Base-by-base conservation (phyloP, 495 filamentous ascomycete genomes). In the Aspergillus indologenus region DNA sequence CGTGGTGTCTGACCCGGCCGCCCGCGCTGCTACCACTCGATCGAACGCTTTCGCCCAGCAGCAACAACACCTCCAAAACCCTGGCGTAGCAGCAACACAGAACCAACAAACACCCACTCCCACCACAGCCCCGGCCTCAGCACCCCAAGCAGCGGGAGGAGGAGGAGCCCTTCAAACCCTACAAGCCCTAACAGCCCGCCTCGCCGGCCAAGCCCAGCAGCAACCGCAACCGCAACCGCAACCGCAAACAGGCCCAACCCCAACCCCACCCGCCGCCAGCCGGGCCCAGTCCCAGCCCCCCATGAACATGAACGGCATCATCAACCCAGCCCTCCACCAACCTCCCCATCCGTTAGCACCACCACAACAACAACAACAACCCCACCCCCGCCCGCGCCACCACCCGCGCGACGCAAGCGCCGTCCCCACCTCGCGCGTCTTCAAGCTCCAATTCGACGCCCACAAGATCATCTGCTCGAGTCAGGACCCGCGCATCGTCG, bases 391-490 rank as follows among this genome's bases (percentile, higher is more conserved):
- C 45, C 15, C 18, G 48, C 54, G 59, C 56, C 59, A 67, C 26
- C 63, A 65, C 22, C 53, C 56, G 45, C 48, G 48, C 14, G 23
- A 22, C 49, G 53, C 50, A 6, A 52, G 45, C 50, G 21, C 20
- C 19, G n/a, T 63, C 17, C 70, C 67, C 21, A 68, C 85, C 58
- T 82, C 85, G 15, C 74, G 94, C 24, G 90, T 98, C n/a, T 98
- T 97, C 76, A 98, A 98, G 73, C 79, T 98, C 23, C 95, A 98
- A 75, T 98, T 97, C 65, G 94, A 98, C 66, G 87, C 92, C 0
- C 82, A 93, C 47, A 87, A 92, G 68, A 96, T 98, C 69, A 89
- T 98, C 54, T 96, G 92, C 73, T 96, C 93, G 63, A 90, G 87
- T 49, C 91, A 96, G 65, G 89, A 94, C 57, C 88, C 86, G 29